Evolutionary conservation across 208 protist genomes (phyloP), one percentile per base, ranked within the genome.

Genomic region (Leishmania aethiopica): DNA sequence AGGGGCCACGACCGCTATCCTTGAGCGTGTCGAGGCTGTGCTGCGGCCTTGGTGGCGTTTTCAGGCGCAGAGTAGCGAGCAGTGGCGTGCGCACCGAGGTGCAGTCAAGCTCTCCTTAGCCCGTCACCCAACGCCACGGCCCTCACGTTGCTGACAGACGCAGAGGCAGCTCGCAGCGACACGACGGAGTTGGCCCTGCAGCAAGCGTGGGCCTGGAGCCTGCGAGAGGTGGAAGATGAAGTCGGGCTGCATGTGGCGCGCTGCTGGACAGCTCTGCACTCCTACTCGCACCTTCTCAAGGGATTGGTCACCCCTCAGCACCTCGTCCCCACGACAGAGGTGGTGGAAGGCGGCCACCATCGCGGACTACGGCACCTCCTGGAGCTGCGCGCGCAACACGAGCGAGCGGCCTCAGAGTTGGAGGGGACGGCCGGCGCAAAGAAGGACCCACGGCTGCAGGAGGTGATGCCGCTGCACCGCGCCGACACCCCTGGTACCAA

Each of bases 151-250:
- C 86, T 97, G 51, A 79, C 84, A 32, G 84, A 64, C n/a, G 85
- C 86, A 2, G 94, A 97, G 86, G 51, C 70, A 25, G 49, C 62
- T 60, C 90, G 94, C 73, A 89, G 93, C 45, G 22, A 53, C 19
- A 75, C 81, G 59, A 88, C 88, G 7, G 82, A 87, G 17, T 59
- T 57, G 53, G 80, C 84, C 2, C 87, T 93, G 67, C 82, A 87
- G 71, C 87, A 86, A 42, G 89, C 89, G 75, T 95, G 91, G 92
- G 88, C 82, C 37, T 86, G 84, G 17, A 79, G 86, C 47, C 80
- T 96, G 77, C 91, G 90, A 28, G 94, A 96, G 84, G 49, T 96
- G 78, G 90, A 97, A 79, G 92, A 96, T 42, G 94, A 96, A 81
- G 86, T 85, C 28, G 88, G 87, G 53, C 86, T 91, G 62, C 92